Conservation (phyloP, 495 filamentous ascomycete genomes). For the Annulohypoxylon nitens region DNA sequence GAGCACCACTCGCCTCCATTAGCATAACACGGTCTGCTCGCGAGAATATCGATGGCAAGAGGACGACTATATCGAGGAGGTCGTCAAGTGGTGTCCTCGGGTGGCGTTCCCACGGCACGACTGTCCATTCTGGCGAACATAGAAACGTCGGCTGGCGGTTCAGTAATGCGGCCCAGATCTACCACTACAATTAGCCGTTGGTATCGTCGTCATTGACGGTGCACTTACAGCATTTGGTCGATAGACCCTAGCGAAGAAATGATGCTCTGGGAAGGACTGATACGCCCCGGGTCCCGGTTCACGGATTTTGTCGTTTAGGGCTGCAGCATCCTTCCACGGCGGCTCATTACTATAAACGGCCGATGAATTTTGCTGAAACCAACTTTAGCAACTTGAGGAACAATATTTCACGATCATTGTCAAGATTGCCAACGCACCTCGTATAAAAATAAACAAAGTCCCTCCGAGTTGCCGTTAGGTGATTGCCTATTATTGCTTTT, state of each 20-base stretch:
- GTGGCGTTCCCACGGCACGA: conserved; percentile 59
- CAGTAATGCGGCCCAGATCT: conserved; percentile 60
- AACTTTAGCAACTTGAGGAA: neutral
- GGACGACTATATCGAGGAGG: conserved; percentile 58
- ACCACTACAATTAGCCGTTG: conserved; percentile 28
- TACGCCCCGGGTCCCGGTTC: conserved; percentile 57
- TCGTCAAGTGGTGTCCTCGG: conserved; percentile 59
- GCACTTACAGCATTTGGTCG: conserved; percentile 57
- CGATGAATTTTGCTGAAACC: conserved; percentile 49
- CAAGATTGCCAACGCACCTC: conserved; percentile 51
- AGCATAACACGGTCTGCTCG: conserved; percentile 53
- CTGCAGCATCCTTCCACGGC: conserved; percentile 48
- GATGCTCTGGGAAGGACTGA: conserved; percentile 60
- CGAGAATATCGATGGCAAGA: conserved; percentile 55
- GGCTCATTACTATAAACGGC: conserved; percentile 47
- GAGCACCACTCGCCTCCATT: conserved; percentile 47
- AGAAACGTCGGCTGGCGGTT: conserved; percentile 60
- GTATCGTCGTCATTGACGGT: neutral
- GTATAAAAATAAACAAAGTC: conserved; percentile 60
- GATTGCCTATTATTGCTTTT: conserved; percentile 29
- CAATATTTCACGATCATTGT: neutral
- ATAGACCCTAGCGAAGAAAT: conserved; percentile 64
- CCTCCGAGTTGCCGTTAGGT: conserved; percentile 31
- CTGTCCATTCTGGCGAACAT: conserved; percentile 58
- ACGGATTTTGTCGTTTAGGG: conserved; percentile 50